These are phyloP conservation scores for Avena atlantica DNA, from an alignment of 176 grass and related monocot species.

Conservation along the genomic window DNA sequence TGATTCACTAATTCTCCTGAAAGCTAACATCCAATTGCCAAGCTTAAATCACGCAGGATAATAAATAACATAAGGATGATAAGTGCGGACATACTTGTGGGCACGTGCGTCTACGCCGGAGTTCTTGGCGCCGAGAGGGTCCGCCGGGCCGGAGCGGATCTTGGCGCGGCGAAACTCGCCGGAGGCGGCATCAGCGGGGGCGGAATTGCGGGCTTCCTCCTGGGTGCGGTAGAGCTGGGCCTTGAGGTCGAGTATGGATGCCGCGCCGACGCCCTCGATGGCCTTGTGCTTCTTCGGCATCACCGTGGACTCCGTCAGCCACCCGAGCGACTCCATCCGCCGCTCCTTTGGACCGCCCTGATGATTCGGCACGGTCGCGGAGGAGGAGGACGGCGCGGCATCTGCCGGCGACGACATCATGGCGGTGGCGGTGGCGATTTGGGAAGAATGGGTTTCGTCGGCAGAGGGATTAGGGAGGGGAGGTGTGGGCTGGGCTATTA, in stretches of 20 bases:
- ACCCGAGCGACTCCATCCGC: constrained; percentile 89
- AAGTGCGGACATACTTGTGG: constrained; percentile 54
- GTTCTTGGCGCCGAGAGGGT: constrained; percentile 78
- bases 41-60: not conserved
- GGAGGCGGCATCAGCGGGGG: constrained; percentile 49
- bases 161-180: constrained; percentile 76
- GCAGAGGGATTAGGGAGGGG: not conserved
- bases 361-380: not conserved
- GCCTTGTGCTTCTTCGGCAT: constrained; percentile 99
- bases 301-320: constrained; percentile 93
- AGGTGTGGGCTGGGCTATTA: constrained; percentile 29
- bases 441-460: not conserved
- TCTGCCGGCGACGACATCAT: constrained; percentile 49
- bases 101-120: constrained; percentile 72
- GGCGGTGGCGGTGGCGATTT: constrained; percentile 19
- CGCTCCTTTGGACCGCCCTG: constrained; percentile 40
- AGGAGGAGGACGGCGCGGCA: constrained; percentile 20
- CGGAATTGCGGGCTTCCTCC: constrained; percentile 73
- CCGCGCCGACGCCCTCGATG: constrained; percentile 92
- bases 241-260: constrained; percentile 95
- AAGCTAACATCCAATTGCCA: constrained; percentile 16
- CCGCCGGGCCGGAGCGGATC: constrained; percentile 50
- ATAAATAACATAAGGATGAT: not conserved
- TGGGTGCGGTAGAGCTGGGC: constrained; percentile 91
- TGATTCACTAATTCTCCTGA: not conserved